Conservation (phyloP, 1,284 basidiomycete genomes). For the Xerocomus minutiporus region DNA sequence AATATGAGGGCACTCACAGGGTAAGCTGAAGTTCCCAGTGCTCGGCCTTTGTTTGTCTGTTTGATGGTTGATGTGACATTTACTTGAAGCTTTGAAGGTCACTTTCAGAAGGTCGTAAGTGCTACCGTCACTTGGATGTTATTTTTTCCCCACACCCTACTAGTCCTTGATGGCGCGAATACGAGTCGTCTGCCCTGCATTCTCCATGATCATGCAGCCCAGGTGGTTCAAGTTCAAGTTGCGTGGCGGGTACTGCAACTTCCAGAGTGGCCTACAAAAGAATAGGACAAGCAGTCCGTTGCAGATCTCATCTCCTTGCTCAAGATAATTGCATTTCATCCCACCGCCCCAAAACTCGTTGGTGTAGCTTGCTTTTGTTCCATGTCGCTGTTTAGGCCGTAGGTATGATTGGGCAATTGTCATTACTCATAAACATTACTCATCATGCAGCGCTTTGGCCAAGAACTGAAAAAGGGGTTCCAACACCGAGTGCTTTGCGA, state of each 20-base stretch:
- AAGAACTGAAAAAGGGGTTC: conserved; percentile 18
- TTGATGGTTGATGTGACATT: no score
- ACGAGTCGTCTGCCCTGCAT: no score
- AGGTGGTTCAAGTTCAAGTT: not conserved
- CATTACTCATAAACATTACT: conserved; percentile 13
- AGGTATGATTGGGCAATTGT: no score
- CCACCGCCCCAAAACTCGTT: no score
- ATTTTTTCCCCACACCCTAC: not conserved
- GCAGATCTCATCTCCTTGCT: no score
- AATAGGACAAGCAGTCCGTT: not conserved
- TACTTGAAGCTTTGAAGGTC: no score
- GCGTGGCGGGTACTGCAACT: no score
- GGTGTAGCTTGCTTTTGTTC: no score
- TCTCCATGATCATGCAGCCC: no score
- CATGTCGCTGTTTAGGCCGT: no score
- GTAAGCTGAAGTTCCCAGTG: not conserved
- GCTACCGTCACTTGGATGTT: not conserved
- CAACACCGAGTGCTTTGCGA: conserved; percentile 4
- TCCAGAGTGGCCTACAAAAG: not conserved
- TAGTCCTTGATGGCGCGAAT: not conserved
- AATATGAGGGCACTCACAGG: not conserved
- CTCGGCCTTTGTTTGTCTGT: not conserved
- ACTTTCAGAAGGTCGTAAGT: not conserved
- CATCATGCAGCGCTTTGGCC: conserved; percentile 16
- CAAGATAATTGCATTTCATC: no score